phyloP scores from a whole-genome alignment of 257 asterid species.

The Parsonsia alboflavescens region DNA sequence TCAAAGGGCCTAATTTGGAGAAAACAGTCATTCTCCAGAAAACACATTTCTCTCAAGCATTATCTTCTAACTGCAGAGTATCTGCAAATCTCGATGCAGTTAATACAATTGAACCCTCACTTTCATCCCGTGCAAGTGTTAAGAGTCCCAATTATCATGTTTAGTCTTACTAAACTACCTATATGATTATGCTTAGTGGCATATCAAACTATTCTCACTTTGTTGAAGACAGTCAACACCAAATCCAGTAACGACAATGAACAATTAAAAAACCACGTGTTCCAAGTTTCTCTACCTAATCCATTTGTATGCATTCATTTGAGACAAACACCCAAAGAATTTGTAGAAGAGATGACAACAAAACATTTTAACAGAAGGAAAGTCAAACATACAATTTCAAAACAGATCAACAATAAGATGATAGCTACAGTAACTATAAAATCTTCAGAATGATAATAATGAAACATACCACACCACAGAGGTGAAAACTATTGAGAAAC shows the following conservation, averaged over 20 bases:
- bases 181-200: background rate
- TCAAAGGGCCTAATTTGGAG: background rate
- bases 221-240: background rate
- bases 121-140: background rate
- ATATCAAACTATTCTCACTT: too few relatives aligned
- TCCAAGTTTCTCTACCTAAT: too few relatives aligned
- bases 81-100: background rate
- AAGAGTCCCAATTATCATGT: background rate
- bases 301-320: too few relatives aligned
- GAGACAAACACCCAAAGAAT: too few relatives aligned
- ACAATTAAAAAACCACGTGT: background rate
- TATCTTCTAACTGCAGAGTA: background rate
- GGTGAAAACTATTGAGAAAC: background rate
- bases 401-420: too few relatives aligned
- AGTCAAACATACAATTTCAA: too few relatives aligned
- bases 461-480: background rate
- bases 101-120: background rate
- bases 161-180: background rate
- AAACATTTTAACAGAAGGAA: too few relatives aligned
- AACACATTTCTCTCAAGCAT: background rate
- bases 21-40: background rate
- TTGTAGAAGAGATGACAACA: too few relatives aligned
- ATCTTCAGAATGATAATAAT: background rate
- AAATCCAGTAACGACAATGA: background rate
- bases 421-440: too few relatives aligned